Evolutionary conservation across 148 eudicot species (phyloP), one percentile per base, ranked within the genome.

Genomic region (Hydrangea macrophylla): DNA sequence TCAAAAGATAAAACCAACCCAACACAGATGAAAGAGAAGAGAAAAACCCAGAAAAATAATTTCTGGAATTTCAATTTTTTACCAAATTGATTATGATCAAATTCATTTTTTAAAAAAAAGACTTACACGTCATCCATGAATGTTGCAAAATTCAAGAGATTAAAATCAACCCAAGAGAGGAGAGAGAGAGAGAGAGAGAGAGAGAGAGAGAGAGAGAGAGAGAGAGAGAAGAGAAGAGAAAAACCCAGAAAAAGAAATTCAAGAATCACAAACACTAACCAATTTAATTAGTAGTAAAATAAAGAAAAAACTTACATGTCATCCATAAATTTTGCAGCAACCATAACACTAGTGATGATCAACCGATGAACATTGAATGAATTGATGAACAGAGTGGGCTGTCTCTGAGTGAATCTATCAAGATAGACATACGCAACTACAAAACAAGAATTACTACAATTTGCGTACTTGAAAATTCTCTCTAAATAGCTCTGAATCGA

Each of bases 261-360:
- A 18, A 18, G 22, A 2, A 48, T 48, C n/a, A 15, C 53, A 48
- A 42, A 42, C 6, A 42, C 17, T 42, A 11, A 12, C 6, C 48
- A 42, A 42, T 7, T n/a, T n/a, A n/a, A n/a, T n/a, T n/a, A n/a
- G n/a, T n/a, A n/a, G n/a, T n/a, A n/a, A n/a, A n/a, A n/a, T 35
- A 17, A n/a, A 15, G 2, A 53, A 48, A 33, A 6, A 32, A 84
- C 92, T 90, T 58, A 90, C 96, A 85, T 63, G 57, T 90, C 96
- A 77, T 90, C 96, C 96, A 90, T 78, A 83, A 90, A 90, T 58
- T 90, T 90, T 11, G 88, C 90, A 71, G 96, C 79, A 73, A 90
- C 68, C 88, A 90, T 76, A 75, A 90, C 92, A 78, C 90, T 87
- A 24, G 92, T 87, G 72, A 90, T 82, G 53, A 90, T 78, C 72